A percentile compares a stretch with the other conserved stretches of the same genome.
phyloP scores from a whole-genome alignment of 371 early-diverging fungal species.

The Mucor sp. region DNA sequence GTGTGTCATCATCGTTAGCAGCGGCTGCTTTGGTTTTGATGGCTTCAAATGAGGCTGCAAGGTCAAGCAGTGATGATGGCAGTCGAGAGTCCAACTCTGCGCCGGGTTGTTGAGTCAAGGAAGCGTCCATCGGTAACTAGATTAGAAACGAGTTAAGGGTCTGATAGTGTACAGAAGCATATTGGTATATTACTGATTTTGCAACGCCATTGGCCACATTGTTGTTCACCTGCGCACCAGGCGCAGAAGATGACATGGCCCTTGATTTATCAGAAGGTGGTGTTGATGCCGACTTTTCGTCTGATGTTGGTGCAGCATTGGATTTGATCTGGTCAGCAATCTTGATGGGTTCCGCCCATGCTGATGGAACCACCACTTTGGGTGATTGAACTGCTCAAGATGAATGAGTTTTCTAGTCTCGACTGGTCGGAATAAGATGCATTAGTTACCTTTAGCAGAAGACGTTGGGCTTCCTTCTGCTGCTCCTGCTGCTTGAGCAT shows the following conservation, averaged over 20 bases:
- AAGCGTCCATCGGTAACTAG: conserved; percentile 5
- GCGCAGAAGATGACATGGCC: conserved; percentile 26
- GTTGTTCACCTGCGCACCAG: conserved; percentile 33
- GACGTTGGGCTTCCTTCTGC: conserved; percentile 10
- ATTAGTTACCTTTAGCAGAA: conserved; percentile 16
- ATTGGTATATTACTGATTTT: conserved; percentile 38
- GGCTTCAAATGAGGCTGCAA: conserved; percentile 78
- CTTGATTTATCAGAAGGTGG: conserved; percentile 20
- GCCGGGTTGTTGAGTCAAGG: conserved; percentile 25
- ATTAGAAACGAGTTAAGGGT: conserved; percentile 27
- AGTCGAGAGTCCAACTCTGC: conserved; percentile 65
- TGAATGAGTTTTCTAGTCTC: not conserved
- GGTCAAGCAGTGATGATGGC: conserved; percentile 78
- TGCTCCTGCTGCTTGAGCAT: conserved; percentile 36
- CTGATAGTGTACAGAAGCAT: conserved; percentile 2
- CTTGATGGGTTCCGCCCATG: conserved; percentile 32
- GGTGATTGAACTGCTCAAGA: conserved; percentile 12
- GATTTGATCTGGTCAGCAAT: conserved; percentile 24
- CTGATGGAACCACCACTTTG: conserved; percentile 17
- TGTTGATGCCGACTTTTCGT: conserved; percentile 9
- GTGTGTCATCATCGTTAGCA: conserved; percentile 25
- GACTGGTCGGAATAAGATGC: too few species aligned
- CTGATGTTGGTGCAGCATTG: conserved; percentile 2
- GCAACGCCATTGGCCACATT: conserved; percentile 58
- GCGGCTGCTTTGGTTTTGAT: conserved; percentile 63